Conservation (phyloP, 2,329 filamentous ascomycete genomes). For the Claviceps spartinae region DNA sequence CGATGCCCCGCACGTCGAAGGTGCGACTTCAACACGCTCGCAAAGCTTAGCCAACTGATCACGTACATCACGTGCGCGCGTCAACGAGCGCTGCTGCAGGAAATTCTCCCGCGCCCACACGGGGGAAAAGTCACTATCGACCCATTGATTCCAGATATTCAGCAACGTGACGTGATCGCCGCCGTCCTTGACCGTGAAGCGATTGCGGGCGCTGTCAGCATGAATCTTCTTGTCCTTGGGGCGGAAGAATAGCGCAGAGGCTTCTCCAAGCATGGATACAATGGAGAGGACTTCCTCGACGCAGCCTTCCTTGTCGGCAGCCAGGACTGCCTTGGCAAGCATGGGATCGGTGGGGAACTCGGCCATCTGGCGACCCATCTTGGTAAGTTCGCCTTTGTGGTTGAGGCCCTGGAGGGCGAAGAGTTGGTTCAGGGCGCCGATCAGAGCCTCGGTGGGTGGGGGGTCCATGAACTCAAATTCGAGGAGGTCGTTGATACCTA, state of each 20-base stretch:
- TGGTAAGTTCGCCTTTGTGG: slow-evolving; percentile 77
- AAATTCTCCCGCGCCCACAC: slow-evolving; percentile 92
- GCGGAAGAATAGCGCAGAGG: slow-evolving; percentile 79
- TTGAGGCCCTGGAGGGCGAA: slow-evolving; percentile 86
- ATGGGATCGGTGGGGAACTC: slow-evolving; percentile 90
- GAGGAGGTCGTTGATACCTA: slow-evolving; percentile 84
- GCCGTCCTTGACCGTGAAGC: slow-evolving; percentile 82
- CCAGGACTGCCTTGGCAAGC: slow-evolving; percentile 78
- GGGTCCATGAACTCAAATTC: slow-evolving; percentile 96
- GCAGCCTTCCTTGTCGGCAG: slow-evolving; percentile 80
- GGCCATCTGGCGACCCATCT: slow-evolving; percentile 83
- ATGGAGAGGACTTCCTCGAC: slow-evolving; percentile 87
- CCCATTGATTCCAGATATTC: slow-evolving; percentile 93
- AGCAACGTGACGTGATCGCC: slow-evolving; percentile 81
- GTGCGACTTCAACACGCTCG: slow-evolving; percentile 77
- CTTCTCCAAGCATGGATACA: slow-evolving; percentile 86
- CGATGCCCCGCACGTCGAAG: slow-evolving; percentile 51
- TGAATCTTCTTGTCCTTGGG: slow-evolving; percentile 97
- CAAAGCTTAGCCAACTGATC: slow-evolving; percentile 88
- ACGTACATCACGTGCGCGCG: slow-evolving; percentile 75
- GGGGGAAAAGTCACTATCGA: slow-evolving; percentile 75
- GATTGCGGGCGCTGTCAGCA: slow-evolving; percentile 75
- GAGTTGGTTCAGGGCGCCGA: slow-evolving; percentile 76
- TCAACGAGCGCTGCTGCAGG: slow-evolving; percentile 79
- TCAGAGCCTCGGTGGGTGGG: slow-evolving; percentile 78